Percentiles rank a stretch among this genome's conserved stretches.
These are phyloP conservation scores for Trichoderma guizhouense DNA, from an alignment of 2,329 filamentous ascomycete species.

Conservation along the genomic window DNA sequence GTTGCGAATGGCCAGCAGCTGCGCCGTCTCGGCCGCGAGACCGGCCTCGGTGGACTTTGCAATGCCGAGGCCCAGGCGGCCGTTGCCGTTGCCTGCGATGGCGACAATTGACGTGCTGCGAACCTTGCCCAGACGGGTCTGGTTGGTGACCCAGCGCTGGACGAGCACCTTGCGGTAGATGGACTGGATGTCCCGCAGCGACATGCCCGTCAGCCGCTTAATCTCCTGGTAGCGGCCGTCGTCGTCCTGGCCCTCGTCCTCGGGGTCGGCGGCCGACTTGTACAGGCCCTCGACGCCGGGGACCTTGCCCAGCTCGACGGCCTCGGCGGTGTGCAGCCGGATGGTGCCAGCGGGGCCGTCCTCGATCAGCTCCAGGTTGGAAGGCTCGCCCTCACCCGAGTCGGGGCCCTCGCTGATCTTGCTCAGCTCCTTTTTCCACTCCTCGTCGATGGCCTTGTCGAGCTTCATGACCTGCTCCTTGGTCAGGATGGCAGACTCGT, in stretches of 20 bases:
- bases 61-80: conserved; percentile 82
- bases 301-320: conserved; percentile 50
- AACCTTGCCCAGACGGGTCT: conserved; percentile 95
- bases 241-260: conserved; percentile 50
- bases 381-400: conserved; percentile 32
- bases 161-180: conserved; percentile 72
- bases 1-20: conserved; percentile 79
- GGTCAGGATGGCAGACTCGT: conserved; percentile 31
- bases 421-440: conserved; percentile 39
- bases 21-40: conserved; percentile 68
- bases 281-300: conserved; percentile 52
- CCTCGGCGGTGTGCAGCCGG: conserved; percentile 42
- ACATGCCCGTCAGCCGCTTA: conserved; percentile 55
- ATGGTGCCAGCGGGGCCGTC: conserved; percentile 35
- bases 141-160: conserved; percentile 73
- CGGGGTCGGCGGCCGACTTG: conserved; percentile 47
- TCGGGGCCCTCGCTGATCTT: conserved; percentile 31
- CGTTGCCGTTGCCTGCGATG: conserved; percentile 83
- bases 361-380: conserved; percentile 37
- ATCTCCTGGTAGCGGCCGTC: conserved; percentile 49
- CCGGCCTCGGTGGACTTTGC: conserved; percentile 76
- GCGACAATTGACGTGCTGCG: conserved; percentile 70
- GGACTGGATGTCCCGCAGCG: conserved; percentile 47
- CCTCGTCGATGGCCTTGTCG: conserved; percentile 35
- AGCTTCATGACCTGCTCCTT: conserved; percentile 37